A percentile compares a stretch with the other conserved stretches of the same genome.
phyloP scores from a whole-genome alignment of 2,329 filamentous ascomycete species.

The Hysterium pulicare region DNA sequence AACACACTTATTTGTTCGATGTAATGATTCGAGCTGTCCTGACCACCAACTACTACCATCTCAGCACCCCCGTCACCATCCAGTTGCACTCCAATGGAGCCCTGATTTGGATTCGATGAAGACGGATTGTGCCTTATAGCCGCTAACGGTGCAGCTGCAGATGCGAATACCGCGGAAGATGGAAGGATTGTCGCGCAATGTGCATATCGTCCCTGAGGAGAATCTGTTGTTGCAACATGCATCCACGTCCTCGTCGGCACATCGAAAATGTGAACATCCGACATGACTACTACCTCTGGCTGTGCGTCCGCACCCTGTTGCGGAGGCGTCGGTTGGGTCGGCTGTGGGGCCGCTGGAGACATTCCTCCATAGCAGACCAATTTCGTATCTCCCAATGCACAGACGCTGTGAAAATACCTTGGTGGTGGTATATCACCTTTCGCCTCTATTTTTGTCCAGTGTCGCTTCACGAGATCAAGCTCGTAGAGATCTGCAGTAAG shows the following conservation, averaged over 20 bases:
- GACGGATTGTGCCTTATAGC: conserved; percentile 87
- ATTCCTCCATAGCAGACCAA: conserved; percentile 98
- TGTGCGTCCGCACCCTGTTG: conserved; percentile 58
- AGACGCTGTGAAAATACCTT: conserved; percentile 96
- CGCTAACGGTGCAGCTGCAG: conserved; percentile 75
- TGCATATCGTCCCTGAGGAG: conserved; percentile 90
- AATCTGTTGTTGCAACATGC: conserved; percentile 72
- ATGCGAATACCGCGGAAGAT: conserved; percentile 83
- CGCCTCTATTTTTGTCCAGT: conserved; percentile 89
- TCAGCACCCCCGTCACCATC: conserved; percentile 91
- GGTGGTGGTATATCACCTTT: conserved; percentile 83
- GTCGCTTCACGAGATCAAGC: conserved; percentile 81
- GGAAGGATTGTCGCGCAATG: conserved; percentile 92
- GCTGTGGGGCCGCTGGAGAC: conserved; percentile 66
- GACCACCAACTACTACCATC: conserved; percentile 95
- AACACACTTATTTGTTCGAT: conserved; percentile 99
- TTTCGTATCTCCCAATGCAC: conserved; percentile 88
- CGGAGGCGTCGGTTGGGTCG: conserved; percentile 33
- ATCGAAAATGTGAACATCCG: conserved; percentile 94
- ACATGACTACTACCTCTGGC: conserved; percentile 93
- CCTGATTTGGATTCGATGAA: conserved; percentile 79
- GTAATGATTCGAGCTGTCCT: conserved; percentile 97
- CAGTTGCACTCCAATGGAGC: conserved; percentile 80
- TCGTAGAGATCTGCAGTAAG: conserved; percentile 91
- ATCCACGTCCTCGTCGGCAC: conserved; percentile 81